phyloP scores from a whole-genome alignment of 1,139 yeast species.

The Sugiyamaella grinbergsii region DNA sequence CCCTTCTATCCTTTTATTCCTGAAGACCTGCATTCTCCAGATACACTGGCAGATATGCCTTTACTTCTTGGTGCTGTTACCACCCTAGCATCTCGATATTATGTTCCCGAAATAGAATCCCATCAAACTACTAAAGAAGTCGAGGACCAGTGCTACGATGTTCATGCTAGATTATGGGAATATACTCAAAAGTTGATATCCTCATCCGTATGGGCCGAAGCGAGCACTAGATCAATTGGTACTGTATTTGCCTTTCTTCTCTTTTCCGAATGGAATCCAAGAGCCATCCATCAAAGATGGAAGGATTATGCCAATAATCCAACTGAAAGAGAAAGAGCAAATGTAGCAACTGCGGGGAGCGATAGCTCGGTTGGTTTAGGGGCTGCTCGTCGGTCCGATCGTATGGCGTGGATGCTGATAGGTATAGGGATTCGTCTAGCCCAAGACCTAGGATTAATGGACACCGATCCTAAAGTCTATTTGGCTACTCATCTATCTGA shows the following conservation, averaged over 20 bases:
- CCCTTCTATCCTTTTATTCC: conserved; percentile 92
- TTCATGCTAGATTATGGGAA: conserved; percentile 78
- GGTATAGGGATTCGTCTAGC: conserved; percentile 87
- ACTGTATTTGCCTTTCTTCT: conserved; percentile 80
- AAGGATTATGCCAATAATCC: conserved; percentile 74
- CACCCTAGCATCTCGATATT: conserved; percentile 75
- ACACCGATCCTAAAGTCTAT: conserved; percentile 69
- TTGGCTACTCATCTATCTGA: conserved; percentile 86
- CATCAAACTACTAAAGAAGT: conserved; percentile 21
- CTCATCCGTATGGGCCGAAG: conserved; percentile 93
- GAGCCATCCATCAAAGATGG: conserved; percentile 91
- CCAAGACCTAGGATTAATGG: conserved; percentile 82
- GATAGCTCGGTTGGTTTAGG: conserved; percentile 67
- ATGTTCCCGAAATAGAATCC: conserved; percentile 25
- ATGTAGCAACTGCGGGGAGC: conserved; percentile 32
- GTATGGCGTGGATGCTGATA: conserved; percentile 93
- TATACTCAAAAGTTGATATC: conserved; percentile 80
- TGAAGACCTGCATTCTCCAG: conserved; percentile 64
- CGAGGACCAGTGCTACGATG: conserved; percentile 24
- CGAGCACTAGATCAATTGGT: conserved; percentile 83
- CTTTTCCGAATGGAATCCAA: conserved; percentile 94
- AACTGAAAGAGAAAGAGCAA: conserved; percentile 29
- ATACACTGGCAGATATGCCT: conserved; percentile 73
- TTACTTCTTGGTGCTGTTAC: conserved; percentile 76
- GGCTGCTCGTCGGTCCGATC: conserved; percentile 81